Percentiles rank a stretch among this genome's conserved stretches.
Conservation (phyloP, 495 filamentous ascomycete genomes). For the Neurospora africana region DNA sequence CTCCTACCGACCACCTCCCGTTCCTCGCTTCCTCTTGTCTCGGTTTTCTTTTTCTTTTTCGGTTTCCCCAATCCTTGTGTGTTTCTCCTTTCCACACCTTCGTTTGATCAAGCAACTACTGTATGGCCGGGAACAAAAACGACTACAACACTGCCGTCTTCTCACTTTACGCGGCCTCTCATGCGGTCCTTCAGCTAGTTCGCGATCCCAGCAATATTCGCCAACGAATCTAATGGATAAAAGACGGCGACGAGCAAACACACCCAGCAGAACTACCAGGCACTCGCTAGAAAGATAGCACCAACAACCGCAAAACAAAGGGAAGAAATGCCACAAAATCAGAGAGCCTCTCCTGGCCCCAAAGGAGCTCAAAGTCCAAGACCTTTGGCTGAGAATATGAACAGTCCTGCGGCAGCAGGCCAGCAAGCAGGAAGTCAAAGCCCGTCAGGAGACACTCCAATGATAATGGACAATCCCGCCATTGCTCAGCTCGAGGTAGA, state of each 20-base stretch:
- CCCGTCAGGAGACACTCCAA: not conserved
- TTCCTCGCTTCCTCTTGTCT: not conserved
- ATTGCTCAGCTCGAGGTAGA: slow-evolving; percentile 3
- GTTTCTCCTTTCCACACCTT: not conserved
- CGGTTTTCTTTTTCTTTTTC: not conserved
- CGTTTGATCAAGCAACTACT: not conserved
- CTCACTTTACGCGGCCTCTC: not conserved
- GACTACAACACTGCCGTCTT: not conserved
- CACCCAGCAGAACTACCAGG: slow-evolving; percentile 4
- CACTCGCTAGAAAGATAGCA: slow-evolving; percentile 1
- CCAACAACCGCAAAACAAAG: not conserved
- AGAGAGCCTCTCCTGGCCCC: not conserved
- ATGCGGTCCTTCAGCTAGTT: not conserved
- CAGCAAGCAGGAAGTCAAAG: not conserved
- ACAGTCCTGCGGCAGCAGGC: not conserved
- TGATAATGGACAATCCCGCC: not conserved
- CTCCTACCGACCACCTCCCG: not conserved
- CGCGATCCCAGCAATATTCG: not conserved
- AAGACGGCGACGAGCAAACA: slow-evolving; percentile 4
- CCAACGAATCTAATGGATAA: slow-evolving; percentile 14
- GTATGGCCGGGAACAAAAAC: not conserved
- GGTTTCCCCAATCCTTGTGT: not conserved
- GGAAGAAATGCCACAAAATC: not conserved
- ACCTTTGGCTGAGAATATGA: not conserved
- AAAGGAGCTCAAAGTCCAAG: not conserved